Conservation (phyloP, 805 yeast species). For the Nakazawaea siamensis region DNA sequence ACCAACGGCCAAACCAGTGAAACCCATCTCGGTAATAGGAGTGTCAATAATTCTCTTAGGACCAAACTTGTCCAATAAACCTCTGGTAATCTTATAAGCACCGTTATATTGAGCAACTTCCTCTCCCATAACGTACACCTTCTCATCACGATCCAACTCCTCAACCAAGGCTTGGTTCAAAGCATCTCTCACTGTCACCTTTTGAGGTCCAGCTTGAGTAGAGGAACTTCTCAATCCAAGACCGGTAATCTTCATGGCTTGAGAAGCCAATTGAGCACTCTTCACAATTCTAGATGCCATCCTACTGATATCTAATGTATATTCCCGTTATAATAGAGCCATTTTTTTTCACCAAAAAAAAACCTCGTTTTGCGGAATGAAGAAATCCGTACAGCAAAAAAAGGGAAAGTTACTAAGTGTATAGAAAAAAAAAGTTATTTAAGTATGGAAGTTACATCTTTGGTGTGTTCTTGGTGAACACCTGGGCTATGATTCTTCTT, state of each 20-base stretch:
- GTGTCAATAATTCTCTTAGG: conserved; percentile 91
- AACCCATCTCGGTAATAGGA: conserved; percentile 99
- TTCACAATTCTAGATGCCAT: conserved; percentile 28
- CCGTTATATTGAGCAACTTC: conserved; percentile 99
- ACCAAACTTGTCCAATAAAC: conserved; percentile 90
- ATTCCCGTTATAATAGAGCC: too few species aligned
- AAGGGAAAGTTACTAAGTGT: too few species aligned
- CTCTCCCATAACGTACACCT: conserved; percentile 95
- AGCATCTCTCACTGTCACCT: conserved; percentile 94
- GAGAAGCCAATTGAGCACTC: conserved; percentile 35
- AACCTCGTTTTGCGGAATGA: conserved; percentile 1
- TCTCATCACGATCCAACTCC: conserved; percentile 93
- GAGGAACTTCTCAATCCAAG: too few species aligned
- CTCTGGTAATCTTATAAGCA: conserved; percentile 96
- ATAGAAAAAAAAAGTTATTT: too few species aligned
- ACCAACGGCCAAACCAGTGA: conserved; percentile 91
- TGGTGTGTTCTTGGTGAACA: conserved; percentile 23
- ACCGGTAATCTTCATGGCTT: too few species aligned
- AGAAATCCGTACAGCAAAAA: conserved; percentile 2
- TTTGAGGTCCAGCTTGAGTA: conserved; percentile 16
- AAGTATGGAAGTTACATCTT: too few species aligned
- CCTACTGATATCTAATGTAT: too few species aligned
- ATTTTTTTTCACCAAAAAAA: background rate
- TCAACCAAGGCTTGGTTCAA: conserved; percentile 92
- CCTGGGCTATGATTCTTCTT: conserved; percentile 51